Base-by-base conservation (phyloP, 805 yeast species). In the Grigorovia transvaalensis region DNA sequence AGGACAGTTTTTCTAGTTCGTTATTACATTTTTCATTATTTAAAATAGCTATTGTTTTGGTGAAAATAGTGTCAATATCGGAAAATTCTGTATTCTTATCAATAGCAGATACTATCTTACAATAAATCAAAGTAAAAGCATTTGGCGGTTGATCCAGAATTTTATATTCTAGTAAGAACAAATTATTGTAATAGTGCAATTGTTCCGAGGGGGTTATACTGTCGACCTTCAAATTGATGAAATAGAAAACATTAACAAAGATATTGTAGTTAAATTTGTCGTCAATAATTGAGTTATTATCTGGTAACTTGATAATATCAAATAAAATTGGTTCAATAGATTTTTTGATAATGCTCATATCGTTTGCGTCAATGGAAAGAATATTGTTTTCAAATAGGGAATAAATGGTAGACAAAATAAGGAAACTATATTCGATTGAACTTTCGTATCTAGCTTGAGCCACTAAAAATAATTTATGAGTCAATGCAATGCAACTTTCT, bases 21-120 rank as follows among this genome's bases (percentile, higher is more conserved):
- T 23, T 38, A 18, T 19, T 23, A 43, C 9, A 20, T 29, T 41
- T 42, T 17, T 46, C 33, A 30, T 40, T 23, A 18, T 41, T 18
- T 43, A 48, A 9, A 35, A 52, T 17, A 4, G 23, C 17, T 1
- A 47, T 20, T 9, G 54, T 46, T 19, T 50, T 42, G 19, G 47
- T 43, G 27, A 61, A 50, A n/a, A 58, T 29, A 2, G 19, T 18
- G 7, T 46, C 44, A 8, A 48, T 58, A 1, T 59, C 49, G 1
- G 65, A 64, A 15, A 74, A 57, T 2, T 42, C 18, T 30, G 58
- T 54, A 2, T 45, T 46, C 56, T 75, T 79, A 58, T 81, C 85
- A 17, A 82, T 60, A 18, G 76, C 78, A 4, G 83, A 73, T 9
- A 83, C 48, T 1, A 82, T 58, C 54, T 77, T 79, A 41, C 70